These are phyloP conservation scores for Poronia punctata DNA, from an alignment of 495 filamentous ascomycete genomes.

Conservation along the genomic window DNA sequence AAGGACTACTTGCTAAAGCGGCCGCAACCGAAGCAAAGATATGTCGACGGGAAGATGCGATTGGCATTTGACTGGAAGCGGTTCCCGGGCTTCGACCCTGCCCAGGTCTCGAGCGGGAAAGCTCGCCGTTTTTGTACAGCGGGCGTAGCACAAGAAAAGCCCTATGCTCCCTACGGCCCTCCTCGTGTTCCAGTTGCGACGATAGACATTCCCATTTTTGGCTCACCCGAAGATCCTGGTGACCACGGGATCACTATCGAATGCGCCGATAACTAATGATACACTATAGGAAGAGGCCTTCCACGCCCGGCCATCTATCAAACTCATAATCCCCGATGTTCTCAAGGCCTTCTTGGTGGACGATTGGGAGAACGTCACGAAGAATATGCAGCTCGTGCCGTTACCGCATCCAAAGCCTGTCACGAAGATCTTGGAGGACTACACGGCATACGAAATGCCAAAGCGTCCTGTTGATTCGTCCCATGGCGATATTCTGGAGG, in stretches of 20 bases:
- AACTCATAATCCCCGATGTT: constrained; percentile 73
- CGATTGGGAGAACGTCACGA: constrained; percentile 98
- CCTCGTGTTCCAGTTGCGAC: not conserved
- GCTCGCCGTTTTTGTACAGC: constrained; percentile 19
- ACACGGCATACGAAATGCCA: constrained; percentile 58
- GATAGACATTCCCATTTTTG: no score
- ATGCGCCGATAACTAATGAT: no score
- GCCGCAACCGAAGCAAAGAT: constrained; percentile 19
- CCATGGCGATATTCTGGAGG: constrained; percentile 77
- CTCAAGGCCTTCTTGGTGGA: constrained; percentile 89
- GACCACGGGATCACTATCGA: not conserved
- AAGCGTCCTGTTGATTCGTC: constrained; percentile 59
- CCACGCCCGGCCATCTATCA: constrained; percentile 68
- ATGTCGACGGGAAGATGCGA: constrained; percentile 7
- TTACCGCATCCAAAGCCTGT: constrained; percentile 73
- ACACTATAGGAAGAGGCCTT: constrained; percentile 73
- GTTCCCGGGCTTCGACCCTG: constrained; percentile 9
- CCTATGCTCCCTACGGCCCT: constrained; percentile 7
- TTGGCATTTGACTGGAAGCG: not conserved
- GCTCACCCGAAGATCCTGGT: not conserved
- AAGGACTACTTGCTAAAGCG: constrained; percentile 17
- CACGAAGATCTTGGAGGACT: constrained; percentile 70
- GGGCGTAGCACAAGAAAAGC: constrained; percentile 17
- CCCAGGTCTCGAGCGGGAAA: not conserved
- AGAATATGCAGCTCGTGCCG: constrained; percentile 78